Percentiles rank a stretch among this genome's conserved stretches.
Evolutionary conservation across 2,329 filamentous ascomycete species (phyloP).

Genomic region (Colletotrichum phormii): DNA sequence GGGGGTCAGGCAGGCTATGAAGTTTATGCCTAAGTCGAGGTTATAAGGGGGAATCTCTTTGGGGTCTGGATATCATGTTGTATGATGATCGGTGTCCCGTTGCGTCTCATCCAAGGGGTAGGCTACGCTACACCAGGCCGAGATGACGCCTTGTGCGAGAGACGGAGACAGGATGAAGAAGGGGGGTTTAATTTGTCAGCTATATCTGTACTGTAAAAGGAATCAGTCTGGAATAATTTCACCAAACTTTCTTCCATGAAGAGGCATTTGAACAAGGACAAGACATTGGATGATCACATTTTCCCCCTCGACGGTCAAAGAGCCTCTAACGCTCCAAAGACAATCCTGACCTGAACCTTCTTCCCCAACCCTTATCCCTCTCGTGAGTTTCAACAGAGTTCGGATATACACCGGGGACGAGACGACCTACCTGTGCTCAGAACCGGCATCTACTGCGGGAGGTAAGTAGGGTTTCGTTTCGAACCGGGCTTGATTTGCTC

Average conservation of each 20-base stretch:
- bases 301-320: too few species aligned
- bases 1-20: conserved; percentile 86
- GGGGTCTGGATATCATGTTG: too few species aligned
- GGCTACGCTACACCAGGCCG: background rate
- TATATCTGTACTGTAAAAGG: background rate
- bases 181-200: background rate
- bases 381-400: background rate
- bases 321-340: too few species aligned
- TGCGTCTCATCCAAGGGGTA: too few species aligned
- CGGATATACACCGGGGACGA: background rate
- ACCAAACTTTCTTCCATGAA: background rate
- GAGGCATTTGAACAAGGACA: too few species aligned
- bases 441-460: too few species aligned
- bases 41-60: conserved; percentile 59
- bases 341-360: too few species aligned
- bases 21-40: conserved; percentile 86
- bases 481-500: background rate
- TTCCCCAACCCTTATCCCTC: too few species aligned
- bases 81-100: too few species aligned
- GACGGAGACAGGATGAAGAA: background rate
- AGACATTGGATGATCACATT: background rate
- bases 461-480: too few species aligned
- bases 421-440: background rate
- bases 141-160: too few species aligned
- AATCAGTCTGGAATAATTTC: background rate